Percentiles rank a stretch among this genome's conserved stretches.
These are phyloP conservation scores for Bipolaris oryzae DNA, from an alignment of 2,329 filamentous ascomycete species.

Conservation along the genomic window DNA sequence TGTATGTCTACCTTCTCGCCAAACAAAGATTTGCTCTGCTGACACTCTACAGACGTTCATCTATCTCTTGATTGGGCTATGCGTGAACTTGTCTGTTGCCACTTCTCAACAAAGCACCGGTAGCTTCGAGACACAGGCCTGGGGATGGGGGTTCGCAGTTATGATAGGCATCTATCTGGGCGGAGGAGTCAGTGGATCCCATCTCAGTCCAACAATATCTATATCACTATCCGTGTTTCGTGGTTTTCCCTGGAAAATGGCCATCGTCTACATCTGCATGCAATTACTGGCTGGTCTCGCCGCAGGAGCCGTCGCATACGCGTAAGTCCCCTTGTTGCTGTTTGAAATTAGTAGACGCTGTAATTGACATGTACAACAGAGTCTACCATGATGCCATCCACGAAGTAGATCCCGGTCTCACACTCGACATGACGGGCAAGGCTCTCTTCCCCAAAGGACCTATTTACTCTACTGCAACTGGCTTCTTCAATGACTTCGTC, in stretches of 20 bases:
- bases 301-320: constrained; percentile 51
- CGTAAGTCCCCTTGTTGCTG: constrained; percentile 30
- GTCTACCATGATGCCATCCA: constrained; percentile 62
- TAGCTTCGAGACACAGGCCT: constrained; percentile 38
- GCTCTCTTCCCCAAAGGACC: constrained; percentile 65
- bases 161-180: constrained; percentile 58
- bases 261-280: constrained; percentile 57
- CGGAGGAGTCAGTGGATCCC: constrained; percentile 56
- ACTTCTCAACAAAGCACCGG: constrained; percentile 53
- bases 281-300: constrained; percentile 61
- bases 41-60: constrained; percentile 28
- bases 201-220: constrained; percentile 57
- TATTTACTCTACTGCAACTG: constrained; percentile 68
- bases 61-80: constrained; percentile 55
- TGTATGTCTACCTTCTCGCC: constrained; percentile 33
- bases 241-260: constrained; percentile 64
- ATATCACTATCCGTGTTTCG: constrained; percentile 56
- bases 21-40: not conserved
- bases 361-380: constrained; percentile 23
- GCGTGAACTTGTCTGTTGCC: constrained; percentile 56
- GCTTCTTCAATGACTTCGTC: constrained; percentile 74
- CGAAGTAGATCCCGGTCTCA: constrained; percentile 57
- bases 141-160: constrained; percentile 60
- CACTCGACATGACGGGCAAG: constrained; percentile 46
- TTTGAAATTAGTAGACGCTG: constrained; percentile 30